Evolutionary conservation across 345 rosid species (phyloP), one percentile per base, ranked within the genome.

Genomic region (Brassica cretica): DNA sequence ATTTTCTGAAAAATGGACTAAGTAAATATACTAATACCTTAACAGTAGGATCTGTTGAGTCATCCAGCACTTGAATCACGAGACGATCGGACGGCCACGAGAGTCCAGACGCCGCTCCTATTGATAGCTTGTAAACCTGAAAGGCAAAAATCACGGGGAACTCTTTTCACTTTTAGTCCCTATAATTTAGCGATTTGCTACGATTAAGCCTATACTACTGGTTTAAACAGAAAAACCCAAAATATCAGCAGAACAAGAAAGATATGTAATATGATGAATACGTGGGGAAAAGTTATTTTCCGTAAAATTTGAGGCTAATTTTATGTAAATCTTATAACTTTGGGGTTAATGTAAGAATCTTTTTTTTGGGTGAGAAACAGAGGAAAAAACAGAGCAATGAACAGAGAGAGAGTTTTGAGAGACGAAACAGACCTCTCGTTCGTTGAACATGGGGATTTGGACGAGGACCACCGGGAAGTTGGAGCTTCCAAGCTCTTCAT

Each of bases 361-460:
- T 27, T 4, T 29, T 0, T 19, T 60, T 5, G 1, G 2, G 21
- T 18, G 35, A 32, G n/a, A 30, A 68, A 62, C 73, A 58, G 64
- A 76, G 69, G 2, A 46, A 66, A 66, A 59, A 66, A 72, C 53
- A 72, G 72, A 66, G 72, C n/a, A 66, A 29, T 53, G 24, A 69
- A 69, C 27, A 73, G 58, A 73, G 41, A 16, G 2, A 59, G 61
- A 67, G 10, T 0, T 19, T 19, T 39, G 49, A 72, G 16, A 49
- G n/a, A 3, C 21, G 60, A 53, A 53, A 53, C 24, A 53, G 21
- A 53, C 98, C 96, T 96, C 99, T 83, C 71, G 88, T 82, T 96
- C 99, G 72, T 96, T 96, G 86, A 86, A 96, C 99, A 96, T 96
- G 75, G 99, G 99, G 88, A 96, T 96, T 93, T 96, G 99, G 10